Base-by-base conservation (phyloP, 352 stramenopile genomes). In the Phytophthora constricta region DNA sequence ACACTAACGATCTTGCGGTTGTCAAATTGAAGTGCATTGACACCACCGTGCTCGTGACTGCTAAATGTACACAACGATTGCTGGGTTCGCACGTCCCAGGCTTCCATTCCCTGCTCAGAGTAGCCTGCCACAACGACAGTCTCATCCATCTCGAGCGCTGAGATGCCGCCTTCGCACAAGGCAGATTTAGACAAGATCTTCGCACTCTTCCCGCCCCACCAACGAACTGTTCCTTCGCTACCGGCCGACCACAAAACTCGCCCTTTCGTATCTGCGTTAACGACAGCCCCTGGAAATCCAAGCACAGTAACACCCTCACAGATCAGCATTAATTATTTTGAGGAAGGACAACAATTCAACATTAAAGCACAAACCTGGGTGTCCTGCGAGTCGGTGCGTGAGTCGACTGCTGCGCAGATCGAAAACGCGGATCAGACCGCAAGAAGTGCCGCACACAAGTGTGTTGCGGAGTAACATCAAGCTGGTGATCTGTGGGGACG, bases 401-500 rank as follows among this genome's bases (percentile, higher is more conserved):
- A 96, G 73, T 17, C 86, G 77, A 22, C 82, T 84, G 54, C 83
- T 95, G 46, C 89, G 82, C 43, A 95, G 68, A 46, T 96, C 89
- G 64, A 95, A 96, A 23, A 96, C 87, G 20, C 89, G 86, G 43
- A 96, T 95, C 58, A 96, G 88, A 17, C 89, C 89, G 33, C 74
- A 89, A 13, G 89, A 95, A n/a, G 89, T 96, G 20, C 89, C 89
- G 62, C 86, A 94, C 20, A 96, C 86, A 4, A 96, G 66, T 8
- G 87, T 96, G 68, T 94, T 95, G 28, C 89, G 87, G 55, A 95
- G 86, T 28, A 96, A 59, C 87, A 96, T 96, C 13, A 96, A 58
- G 28, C 84, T 95, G n/a, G 85, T 94, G 37, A 96, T 92, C 67
- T 95, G 87, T 8, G 87, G 86, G 19, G 68, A 80, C 20, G 76